Conservation (phyloP, 2,329 filamentous ascomycete species). For the Rhexocercosporidium sp. region DNA sequence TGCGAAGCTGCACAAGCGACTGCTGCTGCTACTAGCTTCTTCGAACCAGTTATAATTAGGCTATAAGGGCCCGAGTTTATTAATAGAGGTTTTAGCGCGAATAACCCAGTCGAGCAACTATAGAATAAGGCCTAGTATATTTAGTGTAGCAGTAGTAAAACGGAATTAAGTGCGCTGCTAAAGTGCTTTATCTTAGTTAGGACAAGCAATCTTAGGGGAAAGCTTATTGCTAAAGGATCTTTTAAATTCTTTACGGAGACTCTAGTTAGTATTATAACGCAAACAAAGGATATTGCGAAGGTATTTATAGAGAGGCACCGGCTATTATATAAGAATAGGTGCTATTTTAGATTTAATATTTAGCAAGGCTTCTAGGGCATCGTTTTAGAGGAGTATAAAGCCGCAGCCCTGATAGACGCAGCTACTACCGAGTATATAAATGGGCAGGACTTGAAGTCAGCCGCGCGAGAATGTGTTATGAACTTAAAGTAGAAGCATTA, state of each 20-base stretch:
- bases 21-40: constrained; percentile 24
- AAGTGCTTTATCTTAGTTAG: constrained; percentile 23
- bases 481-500: constrained; percentile 24
- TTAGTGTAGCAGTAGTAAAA: constrained; percentile 8
- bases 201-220: constrained; percentile 22
- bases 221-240: constrained; percentile 15
- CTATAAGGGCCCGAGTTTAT: constrained; percentile 19
- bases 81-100: constrained; percentile 20
- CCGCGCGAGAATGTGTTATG: constrained; percentile 19
- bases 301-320: constrained; percentile 20
- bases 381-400: constrained; percentile 21
- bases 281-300: constrained; percentile 23
- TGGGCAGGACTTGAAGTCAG: constrained; percentile 18
- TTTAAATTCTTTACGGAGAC: constrained; percentile 23
- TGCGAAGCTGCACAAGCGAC: constrained; percentile 25
- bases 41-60: constrained; percentile 24
- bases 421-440: constrained; percentile 24
- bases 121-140: constrained; percentile 21
- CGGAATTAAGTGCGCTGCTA: constrained; percentile 11
- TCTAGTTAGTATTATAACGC: constrained; percentile 14
- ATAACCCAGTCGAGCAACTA: constrained; percentile 22
- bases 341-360: constrained; percentile 27
- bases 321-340: constrained; percentile 15
- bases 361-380: constrained; percentile 21
- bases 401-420: constrained; percentile 13